Conservation (phyloP, 2,329 filamentous ascomycete species). For the Ceratocystis papillata region DNA sequence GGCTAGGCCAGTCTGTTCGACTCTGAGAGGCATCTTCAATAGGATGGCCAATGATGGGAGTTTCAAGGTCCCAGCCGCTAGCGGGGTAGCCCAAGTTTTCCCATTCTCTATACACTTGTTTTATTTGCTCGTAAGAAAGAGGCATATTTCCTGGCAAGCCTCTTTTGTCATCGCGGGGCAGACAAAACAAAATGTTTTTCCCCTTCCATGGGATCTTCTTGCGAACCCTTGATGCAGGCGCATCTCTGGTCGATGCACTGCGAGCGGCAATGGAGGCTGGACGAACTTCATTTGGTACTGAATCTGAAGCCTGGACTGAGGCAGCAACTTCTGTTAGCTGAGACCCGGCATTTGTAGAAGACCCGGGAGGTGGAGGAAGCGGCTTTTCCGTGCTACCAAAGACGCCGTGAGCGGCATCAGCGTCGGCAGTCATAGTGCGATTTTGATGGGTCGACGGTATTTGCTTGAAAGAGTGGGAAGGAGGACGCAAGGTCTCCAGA, state of each 20-base stretch:
- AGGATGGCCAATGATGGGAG: conserved; percentile 34
- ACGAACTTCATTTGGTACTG: background rate
- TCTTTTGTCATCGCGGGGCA: conserved; percentile 57
- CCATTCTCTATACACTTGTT: conserved; percentile 54
- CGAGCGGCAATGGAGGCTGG: conserved; percentile 29
- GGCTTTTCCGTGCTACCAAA: conserved; percentile 21
- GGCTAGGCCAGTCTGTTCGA: conserved; percentile 55
- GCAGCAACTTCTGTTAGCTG: background rate
- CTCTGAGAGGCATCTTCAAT: conserved; percentile 48
- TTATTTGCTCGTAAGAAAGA: conserved; percentile 45
- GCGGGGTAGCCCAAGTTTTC: conserved; percentile 59
- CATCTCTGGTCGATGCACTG: conserved; percentile 32
- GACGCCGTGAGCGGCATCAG: conserved; percentile 8
- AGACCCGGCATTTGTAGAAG: background rate
- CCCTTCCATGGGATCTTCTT: conserved; percentile 67
- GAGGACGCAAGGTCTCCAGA: conserved; percentile 40
- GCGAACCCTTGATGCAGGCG: conserved; percentile 47
- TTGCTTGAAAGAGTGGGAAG: background rate
- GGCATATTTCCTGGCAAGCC: conserved; percentile 47
- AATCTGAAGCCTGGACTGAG: background rate
- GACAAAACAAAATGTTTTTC: conserved; percentile 59
- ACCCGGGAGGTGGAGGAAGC: conserved; percentile 15
- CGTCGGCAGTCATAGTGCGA: conserved; percentile 22
- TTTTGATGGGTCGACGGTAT: background rate
- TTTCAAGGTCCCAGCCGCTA: conserved; percentile 55